Conservation (phyloP, 2,329 filamentous ascomycete genomes). For the Diplodia scrobiculata region DNA sequence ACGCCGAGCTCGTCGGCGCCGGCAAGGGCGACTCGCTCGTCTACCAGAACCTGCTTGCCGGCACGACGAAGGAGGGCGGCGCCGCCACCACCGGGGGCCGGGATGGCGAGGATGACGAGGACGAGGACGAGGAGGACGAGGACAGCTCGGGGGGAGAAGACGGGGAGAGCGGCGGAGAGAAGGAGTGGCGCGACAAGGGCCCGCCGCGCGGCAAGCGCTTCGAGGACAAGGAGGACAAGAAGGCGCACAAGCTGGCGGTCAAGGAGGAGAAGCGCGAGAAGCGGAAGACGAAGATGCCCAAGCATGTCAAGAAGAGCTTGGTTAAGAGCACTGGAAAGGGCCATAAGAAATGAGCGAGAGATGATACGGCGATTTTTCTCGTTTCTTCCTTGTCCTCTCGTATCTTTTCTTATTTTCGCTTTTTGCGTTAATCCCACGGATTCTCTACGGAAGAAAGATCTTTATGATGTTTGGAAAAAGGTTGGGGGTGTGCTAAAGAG, state of each 20-base stretch:
- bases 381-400: not conserved
- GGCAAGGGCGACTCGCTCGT: constrained; percentile 77
- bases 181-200: constrained; percentile 40
- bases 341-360: constrained; percentile 9
- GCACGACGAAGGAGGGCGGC: constrained; percentile 47
- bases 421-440: not conserved
- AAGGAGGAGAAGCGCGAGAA: constrained; percentile 96
- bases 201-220: constrained; percentile 57
- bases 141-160: constrained; percentile 33
- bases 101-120: constrained; percentile 45
- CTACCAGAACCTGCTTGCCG: constrained; percentile 81
- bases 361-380: not conserved
- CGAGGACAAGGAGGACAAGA: constrained; percentile 88
- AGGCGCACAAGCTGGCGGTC: constrained; percentile 82
- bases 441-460: not conserved
- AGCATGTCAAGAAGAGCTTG: constrained; percentile 89
- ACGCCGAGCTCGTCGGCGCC: constrained; percentile 73
- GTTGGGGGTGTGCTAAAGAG: not conserved
- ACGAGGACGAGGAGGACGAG: constrained; percentile 32
- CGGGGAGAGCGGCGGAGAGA: not conserved
- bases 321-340: constrained; percentile 51
- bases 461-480: not conserved
- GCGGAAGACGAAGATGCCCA: constrained; percentile 92
- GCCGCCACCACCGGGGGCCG: constrained; percentile 56
- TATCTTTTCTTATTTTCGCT: not conserved